Conservation (phyloP, 2,329 filamentous ascomycete species). For the Zymoseptoria ardabiliae region DNA sequence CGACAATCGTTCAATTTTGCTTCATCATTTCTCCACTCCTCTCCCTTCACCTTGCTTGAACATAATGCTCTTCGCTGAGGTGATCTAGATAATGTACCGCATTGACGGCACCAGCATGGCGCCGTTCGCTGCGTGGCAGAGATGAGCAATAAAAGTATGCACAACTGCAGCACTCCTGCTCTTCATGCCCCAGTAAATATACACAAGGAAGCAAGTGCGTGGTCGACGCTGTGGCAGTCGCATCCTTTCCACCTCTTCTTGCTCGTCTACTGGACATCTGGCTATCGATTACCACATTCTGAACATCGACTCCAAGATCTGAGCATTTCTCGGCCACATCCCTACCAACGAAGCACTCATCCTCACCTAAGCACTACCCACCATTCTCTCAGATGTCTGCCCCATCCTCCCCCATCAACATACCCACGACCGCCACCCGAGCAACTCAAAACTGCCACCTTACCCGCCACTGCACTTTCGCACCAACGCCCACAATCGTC, state of each 20-base stretch:
- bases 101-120: too few species aligned
- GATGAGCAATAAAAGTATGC: too few species aligned
- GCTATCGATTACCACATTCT: too few species aligned
- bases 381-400: not conserved
- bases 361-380: too few species aligned
- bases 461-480: slow-evolving; percentile 8
- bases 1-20: not conserved
- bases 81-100: not conserved
- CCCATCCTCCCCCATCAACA: not conserved
- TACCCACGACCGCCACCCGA: not conserved
- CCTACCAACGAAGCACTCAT: not conserved
- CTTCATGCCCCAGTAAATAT: too few species aligned
- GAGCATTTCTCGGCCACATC: not conserved
- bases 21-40: not conserved
- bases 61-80: not conserved
- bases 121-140: too few species aligned
- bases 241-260: not conserved
- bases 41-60: not conserved
- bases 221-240: too few species aligned
- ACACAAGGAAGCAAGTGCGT: too few species aligned
- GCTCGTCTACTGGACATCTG: not conserved
- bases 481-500: slow-evolving; percentile 4
- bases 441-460: not conserved
- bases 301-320: not conserved
- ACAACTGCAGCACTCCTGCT: too few species aligned